Base-by-base conservation (phyloP, 73 alveolate species). In the Urostyla sp. region DNA sequence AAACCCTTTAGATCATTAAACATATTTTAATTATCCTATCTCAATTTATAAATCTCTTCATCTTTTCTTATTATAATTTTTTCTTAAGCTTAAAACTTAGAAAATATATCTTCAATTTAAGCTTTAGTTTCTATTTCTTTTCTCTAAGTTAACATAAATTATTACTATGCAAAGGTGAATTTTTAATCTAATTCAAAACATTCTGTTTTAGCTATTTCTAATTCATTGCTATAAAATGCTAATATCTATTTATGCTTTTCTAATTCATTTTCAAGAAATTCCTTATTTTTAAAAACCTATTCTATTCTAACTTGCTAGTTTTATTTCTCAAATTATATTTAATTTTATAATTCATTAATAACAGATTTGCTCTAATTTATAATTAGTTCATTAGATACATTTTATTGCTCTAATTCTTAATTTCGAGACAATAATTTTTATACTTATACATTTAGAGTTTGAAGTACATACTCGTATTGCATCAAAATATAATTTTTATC, bases 21-120 rank as follows among this genome's bases (percentile, higher is more conserved):
- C 80, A 66, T 66, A 24, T 66, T 66, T 27, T 66, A 28, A 28
- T 66, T 66, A 26, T 66, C 80, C 44, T 66, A 20, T 37, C 80
- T 37, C 3, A 66, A 27, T 44, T 66, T 66, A 27, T 3, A 66
- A 2, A 66, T 66, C 20, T 66, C 80, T 24, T 66, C 80, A 46
- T 66, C 80, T 44, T 45, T 66, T 7, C 27, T 7, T 43, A 50
- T 37, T 4, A 43, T 3, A 13, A 31, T 10, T 13, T 46, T 45
- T 21, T 66, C 80, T 43, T 21, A 27, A 15, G 37, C 49, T 66
- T 63, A 40, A 6, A 66, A 13, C 15, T 32, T 11, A 7, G 59
- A 59, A 6, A 44, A 13, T 43, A 66, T 18, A 3, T 66, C 80
- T 6, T 66, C 80, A n/a, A 66, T 37, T 20, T 26, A 13, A 6